Percentiles rank a stretch among this genome's conserved stretches.
phyloP scores from a whole-genome alignment of 2,329 filamentous ascomycete genomes.

The Trichoderma atroviride region DNA sequence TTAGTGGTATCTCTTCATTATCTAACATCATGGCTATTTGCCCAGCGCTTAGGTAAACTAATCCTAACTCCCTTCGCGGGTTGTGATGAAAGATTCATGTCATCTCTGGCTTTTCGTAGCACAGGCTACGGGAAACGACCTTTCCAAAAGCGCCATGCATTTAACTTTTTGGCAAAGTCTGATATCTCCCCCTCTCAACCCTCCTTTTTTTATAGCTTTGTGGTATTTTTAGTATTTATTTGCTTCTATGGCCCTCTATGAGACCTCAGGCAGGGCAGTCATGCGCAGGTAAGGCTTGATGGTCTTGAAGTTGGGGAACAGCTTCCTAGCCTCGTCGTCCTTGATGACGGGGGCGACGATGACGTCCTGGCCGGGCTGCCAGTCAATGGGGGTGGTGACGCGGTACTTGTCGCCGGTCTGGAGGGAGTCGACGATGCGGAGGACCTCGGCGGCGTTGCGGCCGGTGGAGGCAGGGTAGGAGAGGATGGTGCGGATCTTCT shows the following conservation, averaged over 20 bases:
- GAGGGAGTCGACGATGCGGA: constrained; percentile 77
- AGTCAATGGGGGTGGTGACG: constrained; percentile 87
- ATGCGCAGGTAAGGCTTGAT: constrained; percentile 76
- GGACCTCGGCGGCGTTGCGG: constrained; percentile 77
- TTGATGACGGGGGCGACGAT: constrained; percentile 84
- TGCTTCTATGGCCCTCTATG: constrained; percentile 29
- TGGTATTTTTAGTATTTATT: background rate
- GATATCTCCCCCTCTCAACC: background rate
- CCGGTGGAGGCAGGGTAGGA: constrained; percentile 91
- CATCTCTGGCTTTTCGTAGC: background rate
- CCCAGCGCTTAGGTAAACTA: background rate
- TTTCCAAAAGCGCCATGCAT: background rate
- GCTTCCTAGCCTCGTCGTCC: constrained; percentile 82
- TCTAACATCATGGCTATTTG: constrained; percentile 6
- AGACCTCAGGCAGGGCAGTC: constrained; percentile 64
- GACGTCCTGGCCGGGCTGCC: constrained; percentile 85
- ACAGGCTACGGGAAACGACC: background rate
- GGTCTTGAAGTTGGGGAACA: constrained; percentile 76
- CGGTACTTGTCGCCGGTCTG: constrained; percentile 87
- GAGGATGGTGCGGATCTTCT: constrained; percentile 91
- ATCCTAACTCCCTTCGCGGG: background rate
- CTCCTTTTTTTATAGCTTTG: background rate
- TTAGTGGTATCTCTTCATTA: constrained; percentile 22
- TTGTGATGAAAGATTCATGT: background rate
- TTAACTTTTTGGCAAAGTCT: background rate